Evolutionary conservation across 1,284 basidiomycete genomes (phyloP), one percentile per base, ranked within the genome.

Genomic region (Ganoderma sp.): DNA sequence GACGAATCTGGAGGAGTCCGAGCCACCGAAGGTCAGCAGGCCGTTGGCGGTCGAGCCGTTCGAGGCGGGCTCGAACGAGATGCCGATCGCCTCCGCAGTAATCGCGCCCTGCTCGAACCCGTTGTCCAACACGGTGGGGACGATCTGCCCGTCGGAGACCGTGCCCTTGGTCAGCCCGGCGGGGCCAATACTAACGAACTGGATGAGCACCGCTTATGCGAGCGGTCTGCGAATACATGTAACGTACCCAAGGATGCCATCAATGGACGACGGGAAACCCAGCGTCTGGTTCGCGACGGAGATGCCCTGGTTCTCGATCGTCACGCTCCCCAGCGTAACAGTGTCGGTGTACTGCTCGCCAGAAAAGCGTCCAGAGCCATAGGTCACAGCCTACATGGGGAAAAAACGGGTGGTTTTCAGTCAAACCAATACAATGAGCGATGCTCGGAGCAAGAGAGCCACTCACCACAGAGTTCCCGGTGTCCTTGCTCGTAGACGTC

Each of bases 181-280:
- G 34, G 56, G 56, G 32, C 56, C 32, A 22, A 25, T 28, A 22
- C 57, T 50, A 50, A 50, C 57, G 57, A 58, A 22, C 9, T 41
- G 19, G 37, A 81, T 50, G 66, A 79, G 82, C 4, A 80, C 76
- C 43, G 84, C 85, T 67, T 25, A 43, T 74, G 74, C 48, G 22
- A n/a, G 22, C 3, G 48, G 22, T 14, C 48, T 12, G 4, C 22
- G 22, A n/a, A n/a, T n/a, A n/a, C n/a, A n/a, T 50, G 48, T 48
- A 1, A 50, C 48, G 12, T 25, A 50, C 48, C 87, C 88, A 37
- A 90, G 75, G 69, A 89, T 87, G 37, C 84, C 84, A 73, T 88
- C 83, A 19, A 82, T 78, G 61, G 2, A 17, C 17, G 52, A 32
- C 0, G 65, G 48, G 80, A 80, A 76, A 8, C 78, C 84, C 28